Percentiles rank a stretch among this genome's conserved stretches.
Conservation (phyloP, 768 basidiomycete genomes). For the Termitomyces eurrhizus region DNA sequence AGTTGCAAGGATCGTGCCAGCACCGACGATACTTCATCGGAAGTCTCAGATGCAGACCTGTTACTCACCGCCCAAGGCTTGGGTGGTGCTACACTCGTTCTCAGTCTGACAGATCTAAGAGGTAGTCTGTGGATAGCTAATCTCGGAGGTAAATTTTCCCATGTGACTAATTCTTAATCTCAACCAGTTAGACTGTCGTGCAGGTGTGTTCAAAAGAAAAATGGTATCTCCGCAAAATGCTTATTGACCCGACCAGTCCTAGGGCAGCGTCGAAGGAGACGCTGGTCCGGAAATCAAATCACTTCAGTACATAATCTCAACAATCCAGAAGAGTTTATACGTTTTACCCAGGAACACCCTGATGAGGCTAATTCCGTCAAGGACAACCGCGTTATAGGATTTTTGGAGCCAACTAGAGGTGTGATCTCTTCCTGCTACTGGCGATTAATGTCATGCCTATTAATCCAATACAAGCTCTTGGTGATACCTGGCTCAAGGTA, state of each 20-base stretch:
- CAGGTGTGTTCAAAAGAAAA: constrained; percentile 5
- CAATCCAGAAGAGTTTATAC: constrained; percentile 37
- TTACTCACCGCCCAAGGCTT: constrained; percentile 29
- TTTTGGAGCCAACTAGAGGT: constrained; percentile 57
- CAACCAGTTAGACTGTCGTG: constrained; percentile 13
- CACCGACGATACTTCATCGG: background rate
- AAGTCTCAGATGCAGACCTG: constrained; percentile 1
- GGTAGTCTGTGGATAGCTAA: constrained; percentile 58
- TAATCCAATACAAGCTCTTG: constrained; percentile 29
- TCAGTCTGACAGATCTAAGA: constrained; percentile 46
- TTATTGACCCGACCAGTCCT: constrained; percentile 8
- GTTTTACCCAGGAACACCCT: constrained; percentile 47
- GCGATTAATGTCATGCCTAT: background rate
- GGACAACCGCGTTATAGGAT: constrained; percentile 48
- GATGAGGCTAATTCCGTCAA: constrained; percentile 42
- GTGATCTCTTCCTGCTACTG: constrained; percentile 12
- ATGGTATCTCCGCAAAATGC: background rate
- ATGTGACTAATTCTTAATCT: background rate
- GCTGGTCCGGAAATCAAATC: constrained; percentile 40
- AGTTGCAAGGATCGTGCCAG: constrained; percentile 9
- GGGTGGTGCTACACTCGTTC: constrained; percentile 50
- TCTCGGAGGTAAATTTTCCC: constrained; percentile 33
- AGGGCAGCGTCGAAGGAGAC: constrained; percentile 16
- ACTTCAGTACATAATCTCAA: constrained; percentile 40
- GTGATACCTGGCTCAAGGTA: constrained; percentile 43